Conservation (phyloP, 768 basidiomycete species). For the Bullera alba region DNA sequence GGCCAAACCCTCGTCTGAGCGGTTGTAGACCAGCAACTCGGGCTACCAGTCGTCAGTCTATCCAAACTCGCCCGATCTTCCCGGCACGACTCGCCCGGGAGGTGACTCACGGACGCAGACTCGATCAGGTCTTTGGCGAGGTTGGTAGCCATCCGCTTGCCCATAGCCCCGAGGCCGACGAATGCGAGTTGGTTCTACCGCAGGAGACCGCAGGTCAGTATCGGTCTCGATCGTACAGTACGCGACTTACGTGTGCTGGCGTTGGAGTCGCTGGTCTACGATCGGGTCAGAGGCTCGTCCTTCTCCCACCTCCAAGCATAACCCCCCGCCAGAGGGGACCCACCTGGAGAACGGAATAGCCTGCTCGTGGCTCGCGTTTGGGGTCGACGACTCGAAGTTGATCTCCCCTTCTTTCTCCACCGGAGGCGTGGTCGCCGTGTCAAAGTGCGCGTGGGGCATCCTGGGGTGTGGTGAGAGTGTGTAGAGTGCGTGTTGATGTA, state of each 20-base stretch:
- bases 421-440: not conserved
- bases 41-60: too few relatives aligned
- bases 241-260: slow-evolving; percentile 31
- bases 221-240: not conserved
- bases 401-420: not conserved
- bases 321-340: slow-evolving; percentile 2
- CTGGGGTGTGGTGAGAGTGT: too few relatives aligned
- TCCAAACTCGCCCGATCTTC: too few relatives aligned
- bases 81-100: not conserved
- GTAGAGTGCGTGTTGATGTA: too few relatives aligned
- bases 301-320: not conserved
- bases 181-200: slow-evolving; percentile 51
- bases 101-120: slow-evolving; percentile 3
- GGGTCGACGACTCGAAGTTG: not conserved
- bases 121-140: slow-evolving; percentile 53
- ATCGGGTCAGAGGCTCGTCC: not conserved
- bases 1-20: slow-evolving; percentile 48
- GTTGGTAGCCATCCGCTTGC: slow-evolving; percentile 69
- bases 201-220: not conserved
- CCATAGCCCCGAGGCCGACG: slow-evolving; percentile 54
- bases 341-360: slow-evolving; percentile 42
- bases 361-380: slow-evolving; percentile 2
- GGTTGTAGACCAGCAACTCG: slow-evolving; percentile 69
- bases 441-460: slow-evolving; percentile 1
- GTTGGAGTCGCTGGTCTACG: slow-evolving; percentile 35